phyloP scores from a whole-genome alignment of 2,329 filamentous ascomycete genomes.

The Blastomyces parvus region DNA sequence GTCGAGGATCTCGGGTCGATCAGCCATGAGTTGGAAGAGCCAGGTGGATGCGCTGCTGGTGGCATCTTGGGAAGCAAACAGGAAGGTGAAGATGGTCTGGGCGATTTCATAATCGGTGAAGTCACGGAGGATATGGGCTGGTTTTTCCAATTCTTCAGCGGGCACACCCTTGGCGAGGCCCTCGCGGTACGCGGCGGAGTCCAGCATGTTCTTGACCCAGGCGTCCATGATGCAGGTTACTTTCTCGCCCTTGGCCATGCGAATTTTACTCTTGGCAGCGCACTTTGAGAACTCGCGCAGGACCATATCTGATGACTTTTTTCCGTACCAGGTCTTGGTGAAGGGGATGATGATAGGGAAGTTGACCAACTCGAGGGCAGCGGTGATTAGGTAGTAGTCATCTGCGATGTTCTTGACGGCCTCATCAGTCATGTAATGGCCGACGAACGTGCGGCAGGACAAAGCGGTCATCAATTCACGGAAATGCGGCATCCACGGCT shows the following conservation, averaged over 20 bases:
- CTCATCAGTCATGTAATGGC: conserved; percentile 86
- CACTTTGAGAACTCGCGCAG: conserved; percentile 82
- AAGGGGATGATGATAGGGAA: conserved; percentile 93
- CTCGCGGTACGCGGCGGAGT: conserved; percentile 72
- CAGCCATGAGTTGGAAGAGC: conserved; percentile 89
- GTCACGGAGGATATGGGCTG: conserved; percentile 67
- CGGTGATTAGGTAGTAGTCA: conserved; percentile 95
- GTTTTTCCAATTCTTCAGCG: conserved; percentile 66
- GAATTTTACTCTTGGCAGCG: conserved; percentile 83
- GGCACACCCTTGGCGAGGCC: conserved; percentile 62
- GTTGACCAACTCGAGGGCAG: conserved; percentile 92
- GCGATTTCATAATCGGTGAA: conserved; percentile 88
- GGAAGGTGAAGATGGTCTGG: conserved; percentile 89
- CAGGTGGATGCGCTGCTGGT: conserved; percentile 89
- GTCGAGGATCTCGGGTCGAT: conserved; percentile 84
- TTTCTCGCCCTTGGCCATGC: conserved; percentile 80
- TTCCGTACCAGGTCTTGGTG: conserved; percentile 95
- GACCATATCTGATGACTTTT: conserved; percentile 90
- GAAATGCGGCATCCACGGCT: conserved; percentile 84
- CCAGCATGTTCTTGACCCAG: conserved; percentile 82
- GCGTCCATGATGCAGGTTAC: conserved; percentile 90
- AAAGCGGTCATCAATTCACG: conserved; percentile 92
- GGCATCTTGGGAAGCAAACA: conserved; percentile 95
- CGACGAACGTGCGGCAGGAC: conserved; percentile 93
- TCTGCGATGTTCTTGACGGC: conserved; percentile 88